Percentiles rank a stretch among this genome's conserved stretches.
Conservation (phyloP, 306 rosid species). For the Elaeagnus macrophylla region DNA sequence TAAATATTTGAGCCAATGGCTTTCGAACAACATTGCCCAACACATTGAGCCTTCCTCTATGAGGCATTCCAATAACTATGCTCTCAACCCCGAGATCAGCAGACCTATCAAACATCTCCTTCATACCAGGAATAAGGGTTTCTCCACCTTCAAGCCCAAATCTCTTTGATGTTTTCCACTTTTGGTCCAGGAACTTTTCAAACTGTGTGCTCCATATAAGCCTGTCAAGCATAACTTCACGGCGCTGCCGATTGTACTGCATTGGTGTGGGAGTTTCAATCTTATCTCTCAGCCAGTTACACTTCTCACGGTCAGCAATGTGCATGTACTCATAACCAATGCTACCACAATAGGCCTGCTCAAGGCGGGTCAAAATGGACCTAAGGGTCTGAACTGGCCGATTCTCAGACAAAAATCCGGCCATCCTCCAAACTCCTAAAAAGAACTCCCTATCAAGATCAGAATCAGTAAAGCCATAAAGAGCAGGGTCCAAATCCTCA, state of each 20-base stretch:
- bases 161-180: conserved; percentile 92
- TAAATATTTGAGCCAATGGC: conserved; percentile 85
- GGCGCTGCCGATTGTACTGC: conserved; percentile 61
- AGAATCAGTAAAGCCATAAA: conserved; percentile 88
- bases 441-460: conserved; percentile 96
- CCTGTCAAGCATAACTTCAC: conserved; percentile 80
- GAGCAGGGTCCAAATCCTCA: conserved; percentile 73
- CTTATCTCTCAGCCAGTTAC: conserved; percentile 88
- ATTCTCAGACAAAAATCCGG: conserved; percentile 95
- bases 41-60: conserved; percentile 77
- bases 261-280: conserved; percentile 74
- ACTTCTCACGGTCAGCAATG: conserved; percentile 69
- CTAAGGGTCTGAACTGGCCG: conserved; percentile 90
- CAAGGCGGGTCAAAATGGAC: conserved; percentile 82
- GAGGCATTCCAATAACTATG: conserved; percentile 93
- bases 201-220: conserved; percentile 89
- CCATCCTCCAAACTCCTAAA: conserved; percentile 91
- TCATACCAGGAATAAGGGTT: conserved; percentile 90
- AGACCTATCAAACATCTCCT: conserved; percentile 84
- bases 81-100: conserved; percentile 97
- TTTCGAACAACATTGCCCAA: conserved; percentile 88
- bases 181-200: conserved; percentile 88
- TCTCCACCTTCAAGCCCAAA: conserved; percentile 95
- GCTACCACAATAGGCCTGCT: conserved; percentile 94
- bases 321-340: conserved; percentile 97